Evolutionary conservation across 1,139 yeast species (phyloP).

Genomic region (Scheffersomyces illinoinensis): DNA sequence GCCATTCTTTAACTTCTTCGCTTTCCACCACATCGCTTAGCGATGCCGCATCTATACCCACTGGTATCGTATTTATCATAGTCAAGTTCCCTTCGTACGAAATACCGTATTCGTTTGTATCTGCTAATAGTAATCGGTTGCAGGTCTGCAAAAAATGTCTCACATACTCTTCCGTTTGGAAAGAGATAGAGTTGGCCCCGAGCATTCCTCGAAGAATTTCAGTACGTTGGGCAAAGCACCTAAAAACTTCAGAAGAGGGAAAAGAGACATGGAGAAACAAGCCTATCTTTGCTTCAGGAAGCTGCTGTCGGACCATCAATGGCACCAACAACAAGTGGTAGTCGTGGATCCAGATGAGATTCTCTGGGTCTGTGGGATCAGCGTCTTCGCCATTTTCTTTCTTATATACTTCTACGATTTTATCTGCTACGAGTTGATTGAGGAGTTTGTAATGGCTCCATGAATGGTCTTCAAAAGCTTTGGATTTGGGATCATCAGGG

Average conservation of each 20-base stretch:
- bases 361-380: conserved; percentile 44
- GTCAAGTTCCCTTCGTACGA: conserved; percentile 68
- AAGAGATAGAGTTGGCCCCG: conserved; percentile 85
- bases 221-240: conserved; percentile 88
- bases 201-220: conserved; percentile 78
- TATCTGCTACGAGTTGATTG: conserved; percentile 80
- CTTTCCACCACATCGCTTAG: conserved; percentile 48
- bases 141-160: conserved; percentile 93
- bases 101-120: conserved; percentile 74
- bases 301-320: conserved; percentile 68
- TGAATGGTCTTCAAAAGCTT: conserved; percentile 93
- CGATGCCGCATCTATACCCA: conserved; percentile 80
- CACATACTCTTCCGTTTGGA: conserved; percentile 91
- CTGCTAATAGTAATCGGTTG: conserved; percentile 79
- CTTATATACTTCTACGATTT: conserved; percentile 61
- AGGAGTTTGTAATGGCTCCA: conserved; percentile 82
- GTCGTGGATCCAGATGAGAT: conserved; percentile 87
- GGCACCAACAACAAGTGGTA: conserved; percentile 90
- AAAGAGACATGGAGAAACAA: conserved; percentile 91
- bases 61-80: conserved; percentile 69
- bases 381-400: conserved; percentile 53
- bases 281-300: conserved; percentile 88
- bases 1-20: conserved; percentile 68
- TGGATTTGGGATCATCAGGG: conserved; percentile 92
- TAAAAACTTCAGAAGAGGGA: conserved; percentile 93